Evolutionary conservation across 306 rosid species (phyloP), one percentile per base, ranked within the genome.

Genomic region (Geum urbanum): DNA sequence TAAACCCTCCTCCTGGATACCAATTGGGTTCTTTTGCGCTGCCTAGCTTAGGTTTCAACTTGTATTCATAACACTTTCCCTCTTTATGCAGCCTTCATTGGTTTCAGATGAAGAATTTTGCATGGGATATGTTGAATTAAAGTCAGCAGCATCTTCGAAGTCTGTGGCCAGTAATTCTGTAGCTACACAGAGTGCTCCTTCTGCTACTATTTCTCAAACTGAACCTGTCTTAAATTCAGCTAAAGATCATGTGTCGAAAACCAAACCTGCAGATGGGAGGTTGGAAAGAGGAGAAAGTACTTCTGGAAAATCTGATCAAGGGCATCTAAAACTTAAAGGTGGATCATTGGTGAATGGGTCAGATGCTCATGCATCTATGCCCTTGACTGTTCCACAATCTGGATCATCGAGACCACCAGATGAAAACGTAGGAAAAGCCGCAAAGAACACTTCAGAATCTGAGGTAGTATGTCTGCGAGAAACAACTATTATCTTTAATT

Each of bases 71-170:
- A 54, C 45, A 43, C 43, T 63, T 51, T 56, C 54, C 69, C 19
- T 49, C 59, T 63, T 75, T 49, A 32, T 85, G 74, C 94, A 94
- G 99, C 86, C 97, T 79, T 87, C 92, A 24, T 94, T 97, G 97
- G 96, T 91, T 64, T 83, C 95, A 0, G 99, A 94, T 67, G 99
- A 94, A 80, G 99, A 94, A 77, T 94, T 94, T 79, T 90, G 96
- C 74, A 94, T 86, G 85, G 99, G 99, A 63, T 80, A 81, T 79
- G 89, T 91, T 73, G 99, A 94, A 47, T 63, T 84, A 76, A 94
- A 89, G 84, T 82, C 90, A 56, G 82, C 91, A n/a, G 81, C 86
- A 70, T 56, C 91, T 43, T 70, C 86, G 50, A 94, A 91, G 83
- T 75, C 97, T 70, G 74, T 89, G 5, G 80, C 79, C 47, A 83